These are phyloP conservation scores for Xylariaceae sp. DNA, from an alignment of 2,329 filamentous ascomycete genomes.

Conservation along the genomic window DNA sequence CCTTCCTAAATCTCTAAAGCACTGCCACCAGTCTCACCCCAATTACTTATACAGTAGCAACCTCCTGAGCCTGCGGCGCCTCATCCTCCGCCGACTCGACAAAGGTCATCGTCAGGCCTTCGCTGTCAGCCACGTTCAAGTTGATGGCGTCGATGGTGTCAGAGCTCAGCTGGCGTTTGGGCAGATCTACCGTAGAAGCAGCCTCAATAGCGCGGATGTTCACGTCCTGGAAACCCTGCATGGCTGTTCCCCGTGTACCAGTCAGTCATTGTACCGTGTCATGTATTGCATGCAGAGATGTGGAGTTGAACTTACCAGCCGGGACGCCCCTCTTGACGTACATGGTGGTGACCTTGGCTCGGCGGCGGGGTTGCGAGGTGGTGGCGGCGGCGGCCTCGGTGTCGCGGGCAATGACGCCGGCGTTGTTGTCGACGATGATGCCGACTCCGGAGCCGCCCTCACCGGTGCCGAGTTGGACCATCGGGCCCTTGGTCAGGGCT, in stretches of 20 bases:
- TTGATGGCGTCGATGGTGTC: slow-evolving; percentile 34
- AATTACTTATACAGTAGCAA: too few relatives aligned
- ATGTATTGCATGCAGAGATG: too few relatives aligned
- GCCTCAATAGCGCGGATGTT: slow-evolving; percentile 17
- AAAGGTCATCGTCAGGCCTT: slow-evolving; percentile 40
- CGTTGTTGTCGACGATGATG: slow-evolving; percentile 31
- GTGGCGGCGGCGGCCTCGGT: slow-evolving; percentile 6
- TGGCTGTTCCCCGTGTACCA: slow-evolving; percentile 14
- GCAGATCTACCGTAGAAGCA: slow-evolving; percentile 13
- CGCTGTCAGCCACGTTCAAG: slow-evolving; percentile 34
- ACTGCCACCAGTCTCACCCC: too few relatives aligned
- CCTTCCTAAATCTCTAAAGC: too few relatives aligned
- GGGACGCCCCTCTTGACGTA: slow-evolving; percentile 37
- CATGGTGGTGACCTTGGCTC: slow-evolving; percentile 39
- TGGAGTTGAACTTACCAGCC: slow-evolving; percentile 27
- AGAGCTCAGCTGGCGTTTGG: slow-evolving; percentile 16
- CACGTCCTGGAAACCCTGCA: slow-evolving; percentile 19
- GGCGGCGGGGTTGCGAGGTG: slow-evolving; percentile 24
- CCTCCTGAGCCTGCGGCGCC: not conserved
- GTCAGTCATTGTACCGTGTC: slow-evolving; percentile 9
- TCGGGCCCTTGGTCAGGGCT: slow-evolving; percentile 30
- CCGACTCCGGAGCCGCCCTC: slow-evolving; percentile 31
- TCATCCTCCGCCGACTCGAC: slow-evolving; percentile 32
- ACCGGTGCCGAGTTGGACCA: slow-evolving; percentile 33
- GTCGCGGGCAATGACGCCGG: slow-evolving; percentile 11